Base-by-base conservation (phyloP, 2,329 filamentous ascomycete species). In the Elsinoe perseae region DNA sequence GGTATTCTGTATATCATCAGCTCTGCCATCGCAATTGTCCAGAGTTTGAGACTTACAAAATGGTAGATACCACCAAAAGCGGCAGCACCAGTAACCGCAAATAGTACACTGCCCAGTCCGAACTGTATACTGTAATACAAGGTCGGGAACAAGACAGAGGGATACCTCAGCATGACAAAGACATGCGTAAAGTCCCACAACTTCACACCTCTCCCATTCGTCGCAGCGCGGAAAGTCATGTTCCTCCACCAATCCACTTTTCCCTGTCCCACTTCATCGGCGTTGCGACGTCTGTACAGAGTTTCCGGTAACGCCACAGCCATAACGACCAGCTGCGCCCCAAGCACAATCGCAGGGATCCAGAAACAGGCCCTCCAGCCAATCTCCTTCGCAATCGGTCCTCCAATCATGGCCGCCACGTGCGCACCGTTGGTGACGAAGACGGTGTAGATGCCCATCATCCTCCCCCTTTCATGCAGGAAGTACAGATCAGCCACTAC, bases 401-500 rank as follows among this genome's bases (percentile, higher is more conserved):
- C 62, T 16, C 62, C 62, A 18, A 63, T 56, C 21, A 64, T 38
- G 16, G 62, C 60, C 5, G 62, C 62, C 8, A 62, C 52, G 36
- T 65, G 63, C 14, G 64, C 61, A 14, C 63, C 63, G 42, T 65
- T 66, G 25, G 63, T 64, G 20, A 65, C 58, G 50, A 63, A 61
- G 75, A 76, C 9, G 70, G 46, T 57, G 20, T 50, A 61, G 34
- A 61, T 46, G n/a, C 59, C 59, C 58, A 59, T 59, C 53, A 54
- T 59, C 28, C 57, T 44, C 3, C 60, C 60, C 16, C 60, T 53
- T 46, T 61, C 60, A 42, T 61, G 60, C 60, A 61, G 57, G 25
- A 61, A 61, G 34, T 50, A 61, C 56, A 61, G 32, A 53, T 61
- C 60, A n/a, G 58, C 56, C 12, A 61, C 58, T 6, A 56, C 46